Evolutionary conservation across 176 grass and related monocot species (phyloP), one percentile per base, ranked within the genome.

Genomic region (Luzula sylvatica): DNA sequence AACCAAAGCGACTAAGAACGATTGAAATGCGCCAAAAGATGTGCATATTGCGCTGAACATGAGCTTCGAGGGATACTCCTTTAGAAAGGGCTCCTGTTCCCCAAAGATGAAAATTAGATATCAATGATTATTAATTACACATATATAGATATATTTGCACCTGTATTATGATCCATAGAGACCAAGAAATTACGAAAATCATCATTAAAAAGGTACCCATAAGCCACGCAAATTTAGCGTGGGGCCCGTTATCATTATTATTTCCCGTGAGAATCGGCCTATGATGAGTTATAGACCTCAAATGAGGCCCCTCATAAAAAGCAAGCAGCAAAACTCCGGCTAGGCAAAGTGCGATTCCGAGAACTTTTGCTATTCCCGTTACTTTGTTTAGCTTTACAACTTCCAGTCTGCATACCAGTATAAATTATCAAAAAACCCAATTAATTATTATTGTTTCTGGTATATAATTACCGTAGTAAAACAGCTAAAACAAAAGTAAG

Each of bases 1-100:
- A 38, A 46, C 55, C 38, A 73, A 25, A 4, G 87, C 78, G 2
- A 87, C 56, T 2, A 73, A 3, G 15, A 78, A 65, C 0, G 82
- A 94, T 61, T 94, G 82, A 4, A 58, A 20, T 3, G 67, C 50
- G 48, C 87, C 72, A 2, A 82, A 52, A 3, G 56, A 0, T 64
- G 67, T 75, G 68, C 82, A 73, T 14, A 77, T 0, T 59, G 63
- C 24, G 17, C 72, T 94, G 2, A 85, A 55, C 23, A 83, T 45
- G 16, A 94, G 75, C 79, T 94, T 94, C 41, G 65, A 80, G 0
- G 88, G 82, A 46, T 87, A 94, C 30, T 94, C 88, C 38, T 78
- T 77, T 14, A 94, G 57, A 38, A 94, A 22, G 5, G 67, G 58
- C 54, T 48, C 65, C 65, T 68, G 29, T 52, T 40, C 30, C 23